phyloP scores from a whole-genome alignment of 2,329 filamentous ascomycete genomes.

The Colletotrichum tabaci region DNA sequence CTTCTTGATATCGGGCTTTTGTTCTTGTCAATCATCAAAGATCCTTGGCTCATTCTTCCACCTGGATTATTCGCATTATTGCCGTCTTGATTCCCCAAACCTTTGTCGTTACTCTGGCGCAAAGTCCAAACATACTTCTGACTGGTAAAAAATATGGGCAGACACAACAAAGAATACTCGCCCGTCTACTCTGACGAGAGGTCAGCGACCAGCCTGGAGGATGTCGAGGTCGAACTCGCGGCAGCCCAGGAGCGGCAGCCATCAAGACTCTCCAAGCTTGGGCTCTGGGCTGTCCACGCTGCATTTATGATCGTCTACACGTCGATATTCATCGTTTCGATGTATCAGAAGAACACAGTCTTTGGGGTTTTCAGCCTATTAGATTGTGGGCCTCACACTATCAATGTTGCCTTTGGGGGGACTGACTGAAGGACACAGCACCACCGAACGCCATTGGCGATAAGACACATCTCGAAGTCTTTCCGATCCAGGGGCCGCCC shows the following conservation, averaged over 20 bases:
- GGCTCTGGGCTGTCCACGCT: slow-evolving; percentile 31
- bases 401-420: too few species aligned
- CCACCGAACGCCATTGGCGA: slow-evolving; percentile 26
- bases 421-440: slow-evolving; percentile 14
- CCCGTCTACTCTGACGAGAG: slow-evolving; percentile 28
- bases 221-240: slow-evolving; percentile 15
- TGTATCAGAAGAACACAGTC: background rate
- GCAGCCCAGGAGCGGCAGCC: background rate
- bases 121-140: background rate
- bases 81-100: background rate
- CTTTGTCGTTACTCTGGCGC: background rate
- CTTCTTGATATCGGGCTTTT: background rate
- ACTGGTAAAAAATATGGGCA: background rate
- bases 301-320: slow-evolving; percentile 24
- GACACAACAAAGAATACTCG: slow-evolving; percentile 14
- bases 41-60: too few species aligned
- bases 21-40: background rate
- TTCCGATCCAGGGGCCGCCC: slow-evolving; percentile 38
- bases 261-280: slow-evolving; percentile 1
- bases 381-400: slow-evolving; percentile 9
- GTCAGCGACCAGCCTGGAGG: slow-evolving; percentile 17
- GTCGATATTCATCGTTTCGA: slow-evolving; percentile 10
- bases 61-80: too few species aligned
- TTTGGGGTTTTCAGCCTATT: slow-evolving; percentile 29
- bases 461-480: slow-evolving; percentile 33